A percentile compares a stretch with the other conserved stretches of the same genome.
Conservation (phyloP, 2,329 filamentous ascomycete species). For the Cercospora nicotianae region DNA sequence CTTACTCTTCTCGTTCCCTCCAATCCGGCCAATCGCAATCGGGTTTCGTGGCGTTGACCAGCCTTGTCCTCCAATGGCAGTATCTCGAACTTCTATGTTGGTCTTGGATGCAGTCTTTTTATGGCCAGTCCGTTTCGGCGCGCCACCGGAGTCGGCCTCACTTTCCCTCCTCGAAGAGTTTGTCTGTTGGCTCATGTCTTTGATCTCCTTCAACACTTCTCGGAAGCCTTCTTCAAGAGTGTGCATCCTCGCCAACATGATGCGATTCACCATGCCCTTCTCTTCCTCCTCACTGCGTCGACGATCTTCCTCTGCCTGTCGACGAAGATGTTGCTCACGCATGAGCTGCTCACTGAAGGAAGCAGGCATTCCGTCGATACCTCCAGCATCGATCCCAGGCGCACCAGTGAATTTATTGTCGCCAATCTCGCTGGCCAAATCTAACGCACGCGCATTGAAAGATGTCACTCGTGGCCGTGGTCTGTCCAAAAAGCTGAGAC, state of each 20-base stretch:
- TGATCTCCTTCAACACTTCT: constrained; percentile 55
- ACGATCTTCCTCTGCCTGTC: constrained; percentile 41
- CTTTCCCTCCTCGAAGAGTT: constrained; percentile 34
- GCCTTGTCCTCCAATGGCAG: constrained; percentile 10
- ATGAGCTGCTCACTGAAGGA: constrained; percentile 53
- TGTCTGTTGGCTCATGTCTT: constrained; percentile 32
- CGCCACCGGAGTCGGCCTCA: constrained; percentile 29
- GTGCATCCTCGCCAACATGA: constrained; percentile 88
- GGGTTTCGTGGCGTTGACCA: constrained; percentile 31
- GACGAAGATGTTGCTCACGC: constrained; percentile 54
- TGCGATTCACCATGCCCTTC: constrained; percentile 72
- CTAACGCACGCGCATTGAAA: constrained; percentile 61
- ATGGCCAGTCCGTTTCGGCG: not conserved
- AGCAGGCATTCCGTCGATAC: constrained; percentile 39
- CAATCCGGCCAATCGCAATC: constrained; percentile 24
- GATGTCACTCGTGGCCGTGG: constrained; percentile 56
- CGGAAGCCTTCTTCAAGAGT: constrained; percentile 87
- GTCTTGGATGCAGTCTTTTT: constrained; percentile 18
- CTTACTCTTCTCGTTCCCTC: constrained; percentile 28
- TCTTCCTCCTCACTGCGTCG: constrained; percentile 49
- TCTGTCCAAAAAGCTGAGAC: constrained; percentile 33
- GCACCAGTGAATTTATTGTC: constrained; percentile 60
- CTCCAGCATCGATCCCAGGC: constrained; percentile 48
- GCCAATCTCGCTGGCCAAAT: constrained; percentile 71
- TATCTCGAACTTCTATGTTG: constrained; percentile 23